Evolutionary conservation across 495 filamentous ascomycete species (phyloP).

Genomic region (Clohesyomyces aquaticus): DNA sequence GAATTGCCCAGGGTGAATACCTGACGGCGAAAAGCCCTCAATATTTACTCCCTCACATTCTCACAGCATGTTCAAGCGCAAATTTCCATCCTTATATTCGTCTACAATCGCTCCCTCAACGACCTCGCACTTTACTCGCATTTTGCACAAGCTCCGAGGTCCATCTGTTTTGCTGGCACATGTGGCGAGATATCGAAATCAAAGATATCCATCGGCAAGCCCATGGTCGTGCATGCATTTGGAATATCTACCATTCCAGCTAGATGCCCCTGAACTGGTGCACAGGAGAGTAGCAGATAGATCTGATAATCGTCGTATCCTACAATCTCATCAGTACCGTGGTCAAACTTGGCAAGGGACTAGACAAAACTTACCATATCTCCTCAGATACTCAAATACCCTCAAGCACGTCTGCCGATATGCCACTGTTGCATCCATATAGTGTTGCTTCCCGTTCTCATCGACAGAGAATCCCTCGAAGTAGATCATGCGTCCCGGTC

Average conservation of each 20-base stretch:
- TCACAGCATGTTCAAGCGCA: not conserved
- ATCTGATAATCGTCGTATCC: slow-evolving; percentile 77
- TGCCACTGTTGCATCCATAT: slow-evolving; percentile 88
- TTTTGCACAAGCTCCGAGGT: slow-evolving; percentile 82
- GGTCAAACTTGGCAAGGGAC: not conserved
- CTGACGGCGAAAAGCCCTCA: too few species aligned
- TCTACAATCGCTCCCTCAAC: slow-evolving; percentile 30
- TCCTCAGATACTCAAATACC: slow-evolving; percentile 81
- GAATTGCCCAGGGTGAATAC: too few species aligned
- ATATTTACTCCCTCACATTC: too few species aligned
- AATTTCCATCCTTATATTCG: not conserved
- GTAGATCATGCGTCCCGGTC: slow-evolving; percentile 81
- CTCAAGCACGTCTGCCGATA: slow-evolving; percentile 85
- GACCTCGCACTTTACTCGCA: too few species aligned
- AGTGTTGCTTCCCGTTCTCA: slow-evolving; percentile 88
- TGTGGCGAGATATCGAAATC: slow-evolving; percentile 87
- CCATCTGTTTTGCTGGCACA: slow-evolving; percentile 62
- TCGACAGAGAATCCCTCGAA: slow-evolving; percentile 97
- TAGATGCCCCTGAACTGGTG: slow-evolving; percentile 88
- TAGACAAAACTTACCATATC: slow-evolving; percentile 64
- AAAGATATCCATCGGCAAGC: slow-evolving; percentile 93
- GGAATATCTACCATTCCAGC: slow-evolving; percentile 92
- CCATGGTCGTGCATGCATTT: slow-evolving; percentile 86
- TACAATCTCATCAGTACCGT: not conserved
- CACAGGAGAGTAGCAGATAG: slow-evolving; percentile 86